Base-by-base conservation (phyloP, 768 basidiomycete species). In the Leccinum truebloodii region DNA sequence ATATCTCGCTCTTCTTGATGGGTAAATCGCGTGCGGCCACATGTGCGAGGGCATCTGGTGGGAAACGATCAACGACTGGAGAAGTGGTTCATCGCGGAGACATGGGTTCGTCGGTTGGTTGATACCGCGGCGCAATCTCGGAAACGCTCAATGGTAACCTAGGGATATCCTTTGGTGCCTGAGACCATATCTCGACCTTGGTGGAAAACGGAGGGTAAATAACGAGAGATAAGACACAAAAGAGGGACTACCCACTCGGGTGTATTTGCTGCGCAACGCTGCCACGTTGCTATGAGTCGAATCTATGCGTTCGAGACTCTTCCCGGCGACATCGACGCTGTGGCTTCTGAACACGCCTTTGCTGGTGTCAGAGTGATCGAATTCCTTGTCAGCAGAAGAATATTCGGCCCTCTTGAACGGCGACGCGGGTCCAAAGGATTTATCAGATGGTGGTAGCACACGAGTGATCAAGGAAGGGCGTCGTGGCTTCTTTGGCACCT, bases 191-290 rank as follows among this genome's bases (percentile, higher is more conserved):
- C 12, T 78, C 82, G 53, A 83, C 73, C 87, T 69, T 86, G 61
- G 57, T 39, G 28, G 55, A 57, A 55, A 39, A 58, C 20, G 53
- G 48, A 58, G 60, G 24, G 56, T 41, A 18, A 18, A 9, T 18
- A 18, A 55, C 14, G 39, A 60, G 50, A 13, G 22, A 10, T 20
- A 22, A 44, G 6, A 49, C 20, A 44, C 26, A 64, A 57, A 16
- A 61, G 46, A 44, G 41, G 4, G 12, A 77, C 86, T 49, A 65
- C 90, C 89, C 58, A 72, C 77, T 46, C 75, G 79, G 22, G 83
- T 79, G 64, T 88, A 91, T 54, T 82, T 83, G 67, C 81, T 82
- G 49, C 86, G 81, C 79, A 93, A 85, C 2, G 84, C 83, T 48
- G 89, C 86, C 50, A 92, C 89, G 26, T 87, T 74, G 65, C 83